A percentile compares a stretch with the other conserved stretches of the same genome.
Conservation (phyloP, 306 rosid genomes). For the Acacia acuminata region DNA sequence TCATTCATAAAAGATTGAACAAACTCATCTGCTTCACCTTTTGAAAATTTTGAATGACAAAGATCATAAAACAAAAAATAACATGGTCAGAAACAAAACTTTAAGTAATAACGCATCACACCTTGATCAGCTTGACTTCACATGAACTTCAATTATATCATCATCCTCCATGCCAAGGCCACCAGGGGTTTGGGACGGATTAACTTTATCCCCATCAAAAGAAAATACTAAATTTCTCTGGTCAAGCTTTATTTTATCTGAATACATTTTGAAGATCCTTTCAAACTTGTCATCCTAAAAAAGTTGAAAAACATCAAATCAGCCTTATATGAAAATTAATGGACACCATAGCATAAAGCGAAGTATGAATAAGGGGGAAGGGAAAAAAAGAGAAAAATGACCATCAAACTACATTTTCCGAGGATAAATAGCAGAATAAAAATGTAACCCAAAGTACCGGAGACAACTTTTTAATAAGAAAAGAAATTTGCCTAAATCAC, state of each 20-base stretch:
- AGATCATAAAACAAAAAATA: not conserved
- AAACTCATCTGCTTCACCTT: not conserved
- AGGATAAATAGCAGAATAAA: not conserved
- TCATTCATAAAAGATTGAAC: conserved; percentile 1
- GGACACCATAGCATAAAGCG: not conserved
- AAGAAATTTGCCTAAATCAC: not conserved
- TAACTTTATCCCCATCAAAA: conserved; percentile 86
- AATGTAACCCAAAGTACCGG: not conserved
- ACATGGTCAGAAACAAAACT: not conserved
- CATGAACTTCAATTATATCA: conserved; percentile 82
- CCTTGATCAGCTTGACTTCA: conserved; percentile 60
- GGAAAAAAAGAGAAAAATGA: not conserved
- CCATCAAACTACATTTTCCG: not conserved
- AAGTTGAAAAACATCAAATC: not conserved
- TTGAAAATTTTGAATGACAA: not conserved
- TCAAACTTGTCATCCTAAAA: conserved; percentile 86
- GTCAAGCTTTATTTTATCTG: conserved; percentile 68
- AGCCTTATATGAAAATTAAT: not conserved
- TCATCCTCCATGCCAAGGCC: conserved; percentile 81
- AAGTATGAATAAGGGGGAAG: not conserved
- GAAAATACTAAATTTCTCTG: conserved; percentile 51
- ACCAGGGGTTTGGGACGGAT: conserved; percentile 63
- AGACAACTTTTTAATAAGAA: not conserved
- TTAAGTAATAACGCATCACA: conserved; percentile 25
- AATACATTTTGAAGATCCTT: conserved; percentile 72